Evolutionary conservation across 2,329 filamentous ascomycete genomes (phyloP).

Genomic region (Aspergillus neoniger): DNA sequence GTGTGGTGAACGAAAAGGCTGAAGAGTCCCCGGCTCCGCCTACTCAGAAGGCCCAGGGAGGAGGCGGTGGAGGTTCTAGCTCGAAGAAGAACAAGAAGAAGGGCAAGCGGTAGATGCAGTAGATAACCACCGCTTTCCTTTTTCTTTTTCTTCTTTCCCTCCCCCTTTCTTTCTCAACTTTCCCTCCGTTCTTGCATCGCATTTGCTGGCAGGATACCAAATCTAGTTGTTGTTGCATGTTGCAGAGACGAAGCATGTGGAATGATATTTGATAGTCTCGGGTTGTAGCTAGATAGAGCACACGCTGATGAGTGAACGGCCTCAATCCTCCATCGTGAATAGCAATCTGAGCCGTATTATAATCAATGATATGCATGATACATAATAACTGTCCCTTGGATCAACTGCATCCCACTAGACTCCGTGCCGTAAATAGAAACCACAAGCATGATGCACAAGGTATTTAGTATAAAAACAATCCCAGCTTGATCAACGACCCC

Average conservation of each 20-base stretch:
- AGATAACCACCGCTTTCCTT: background rate
- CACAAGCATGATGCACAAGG: too few species aligned
- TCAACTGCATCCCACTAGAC: too few species aligned
- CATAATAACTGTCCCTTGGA: background rate
- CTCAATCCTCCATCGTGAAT: background rate
- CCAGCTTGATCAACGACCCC: too few species aligned
- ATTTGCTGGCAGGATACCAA: constrained; percentile 2
- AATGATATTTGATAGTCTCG: background rate
- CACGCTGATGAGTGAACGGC: background rate
- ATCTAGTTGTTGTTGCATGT: background rate
- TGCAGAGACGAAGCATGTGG: constrained; percentile 9
- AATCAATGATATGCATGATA: background rate
- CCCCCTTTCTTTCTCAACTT: too few species aligned
- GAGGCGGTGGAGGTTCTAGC: constrained; percentile 40
- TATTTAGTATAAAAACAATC: too few species aligned
- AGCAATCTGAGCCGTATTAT: background rate
- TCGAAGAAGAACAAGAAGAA: constrained; percentile 53
- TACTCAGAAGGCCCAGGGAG: constrained; percentile 33
- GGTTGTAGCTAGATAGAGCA: background rate
- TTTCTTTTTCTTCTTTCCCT: background rate
- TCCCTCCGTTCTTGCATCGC: constrained; percentile 10
- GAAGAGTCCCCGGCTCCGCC: constrained; percentile 49
- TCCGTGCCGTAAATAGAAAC: too few species aligned
- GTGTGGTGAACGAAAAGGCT: constrained; percentile 72
- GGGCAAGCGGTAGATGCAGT: constrained; percentile 47